Evolutionary conservation across 768 basidiomycete genomes (phyloP).

Genomic region (Pisolithus marmoratus): DNA sequence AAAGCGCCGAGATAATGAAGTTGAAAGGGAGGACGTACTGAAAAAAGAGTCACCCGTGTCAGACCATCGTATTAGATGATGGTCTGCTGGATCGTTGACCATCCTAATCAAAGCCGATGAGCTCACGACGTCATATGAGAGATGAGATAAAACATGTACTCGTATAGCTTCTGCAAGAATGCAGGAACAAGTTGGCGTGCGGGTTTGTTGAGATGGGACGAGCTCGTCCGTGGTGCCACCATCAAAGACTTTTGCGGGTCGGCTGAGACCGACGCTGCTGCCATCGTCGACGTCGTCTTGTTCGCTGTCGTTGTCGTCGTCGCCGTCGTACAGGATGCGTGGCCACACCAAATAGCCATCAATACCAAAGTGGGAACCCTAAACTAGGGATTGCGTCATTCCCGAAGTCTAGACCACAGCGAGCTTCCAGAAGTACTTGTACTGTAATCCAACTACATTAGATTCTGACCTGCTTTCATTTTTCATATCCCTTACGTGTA

Average conservation of each 20-base stretch:
- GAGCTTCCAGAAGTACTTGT: no score
- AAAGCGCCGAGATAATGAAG: not conserved
- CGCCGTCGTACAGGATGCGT: constrained; percentile 3
- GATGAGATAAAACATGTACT: constrained; percentile 44
- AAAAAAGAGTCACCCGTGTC: constrained; percentile 89
- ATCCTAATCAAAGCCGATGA: constrained; percentile 47
- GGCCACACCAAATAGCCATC: constrained; percentile 10
- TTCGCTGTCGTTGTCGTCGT: constrained; percentile 4
- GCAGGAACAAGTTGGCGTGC: constrained; percentile 60
- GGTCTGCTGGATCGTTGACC: constrained; percentile 81
- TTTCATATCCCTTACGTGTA: no score
- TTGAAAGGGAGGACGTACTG: constrained; percentile 41
- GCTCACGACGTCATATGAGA: not conserved
- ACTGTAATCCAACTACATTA: no score
- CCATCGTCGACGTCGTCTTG: constrained; percentile 4
- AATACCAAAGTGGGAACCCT: constrained; percentile 10
- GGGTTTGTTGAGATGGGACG: constrained; percentile 40
- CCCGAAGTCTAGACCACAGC: not conserved
- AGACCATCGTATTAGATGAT: constrained; percentile 87
- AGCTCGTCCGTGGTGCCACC: constrained; percentile 35
- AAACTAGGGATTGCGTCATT: constrained; percentile 7
- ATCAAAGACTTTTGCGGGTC: constrained; percentile 57
- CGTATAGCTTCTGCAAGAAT: constrained; percentile 90
- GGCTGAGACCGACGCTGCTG: constrained; percentile 36
- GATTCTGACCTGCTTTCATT: no score